Conservation (phyloP, 768 basidiomycete species). For the Ramaria sp. region DNA sequence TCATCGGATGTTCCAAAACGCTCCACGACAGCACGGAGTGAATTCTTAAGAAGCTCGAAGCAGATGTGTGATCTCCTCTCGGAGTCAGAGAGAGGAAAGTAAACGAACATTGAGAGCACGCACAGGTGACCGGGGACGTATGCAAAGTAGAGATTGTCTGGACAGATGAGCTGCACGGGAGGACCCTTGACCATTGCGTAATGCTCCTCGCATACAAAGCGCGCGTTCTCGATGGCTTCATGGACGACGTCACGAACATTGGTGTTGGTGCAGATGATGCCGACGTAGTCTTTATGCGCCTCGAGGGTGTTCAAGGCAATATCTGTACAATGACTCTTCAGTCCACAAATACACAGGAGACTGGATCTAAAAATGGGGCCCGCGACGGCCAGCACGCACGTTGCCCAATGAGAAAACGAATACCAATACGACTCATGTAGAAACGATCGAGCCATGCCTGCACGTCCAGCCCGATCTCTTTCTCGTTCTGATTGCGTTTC, state of each 20-base stretch:
- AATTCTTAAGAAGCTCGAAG: slow-evolving; percentile 97
- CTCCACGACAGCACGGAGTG: slow-evolving; percentile 92
- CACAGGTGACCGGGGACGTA: slow-evolving; percentile 91
- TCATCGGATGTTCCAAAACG: slow-evolving; percentile 76
- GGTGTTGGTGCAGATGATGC: slow-evolving; percentile 92
- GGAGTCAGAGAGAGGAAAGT: slow-evolving; percentile 1
- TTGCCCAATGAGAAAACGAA: slow-evolving; percentile 94
- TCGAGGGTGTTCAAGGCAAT: slow-evolving; percentile 90
- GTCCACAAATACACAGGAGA: background rate
- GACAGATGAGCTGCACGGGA: slow-evolving; percentile 93
- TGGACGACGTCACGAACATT: slow-evolving; percentile 97
- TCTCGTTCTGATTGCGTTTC: slow-evolving; percentile 66
- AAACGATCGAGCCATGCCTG: slow-evolving; percentile 96
- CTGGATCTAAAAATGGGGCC: slow-evolving; percentile 9
- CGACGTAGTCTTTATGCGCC: slow-evolving; percentile 85
- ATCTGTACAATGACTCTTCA: slow-evolving; percentile 35
- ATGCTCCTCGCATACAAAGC: slow-evolving; percentile 40
- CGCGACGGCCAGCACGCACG: slow-evolving; percentile 38
- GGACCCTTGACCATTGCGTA: slow-evolving; percentile 90
- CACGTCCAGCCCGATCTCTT: slow-evolving; percentile 72
- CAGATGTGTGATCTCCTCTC: slow-evolving; percentile 68
- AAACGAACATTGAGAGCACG: slow-evolving; percentile 11
- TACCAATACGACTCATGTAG: slow-evolving; percentile 91
- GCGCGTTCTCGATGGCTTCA: slow-evolving; percentile 96
- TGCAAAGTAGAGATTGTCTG: slow-evolving; percentile 72